Evolutionary conservation across 108 stramenopile genomes (phyloP), one percentile per base, ranked within the genome.

Genomic region (Asterionellopsis glacialis): DNA sequence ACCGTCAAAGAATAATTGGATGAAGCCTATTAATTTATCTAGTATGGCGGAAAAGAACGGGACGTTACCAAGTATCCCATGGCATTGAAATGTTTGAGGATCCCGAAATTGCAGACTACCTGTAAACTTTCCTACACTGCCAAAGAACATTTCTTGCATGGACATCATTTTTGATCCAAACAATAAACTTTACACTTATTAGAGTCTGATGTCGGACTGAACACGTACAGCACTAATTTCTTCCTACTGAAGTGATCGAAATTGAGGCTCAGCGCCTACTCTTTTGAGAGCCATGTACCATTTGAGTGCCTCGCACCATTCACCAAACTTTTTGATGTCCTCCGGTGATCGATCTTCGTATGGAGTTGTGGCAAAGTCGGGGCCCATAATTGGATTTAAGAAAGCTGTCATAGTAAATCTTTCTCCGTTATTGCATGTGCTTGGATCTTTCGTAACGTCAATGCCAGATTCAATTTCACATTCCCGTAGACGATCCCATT

Each of bases 21-120:
- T 48, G 6, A 44, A 14, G 43, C 43, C 43, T 14, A 44, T 11
- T 44, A 13, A n/a, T n/a, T n/a, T n/a, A n/a, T n/a, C n/a, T 54
- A 55, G 55, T 43, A 70, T 94, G 70, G 45, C 88, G 15, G 74
- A 86, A 26, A 69, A 72, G n/a, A 62, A 81, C 74, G 2, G 95
- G 95, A 1, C 70, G 86, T 12, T 93, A 90, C 44, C 90, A 90
- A 58, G 90, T 94, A 15, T 95, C 96, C 9, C 90, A 64, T 60
- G 88, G 90, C 7, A 62, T 90, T 13, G 79, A 80, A 45, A 80
- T 93, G 62, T 90, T 77, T 62, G 94, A 95, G 59, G 65, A 71
- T 9, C 51, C 82, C 13, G 88, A 88, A 61, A 95, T 97, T 53
- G 82, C 82, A 6, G 59, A 83, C 21, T 97, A 95, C 72, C 76